Percentiles rank a stretch among this genome's conserved stretches.
Conservation (phyloP, 192 early-diverging fungal species). For the Dimargaris xerosporica region DNA sequence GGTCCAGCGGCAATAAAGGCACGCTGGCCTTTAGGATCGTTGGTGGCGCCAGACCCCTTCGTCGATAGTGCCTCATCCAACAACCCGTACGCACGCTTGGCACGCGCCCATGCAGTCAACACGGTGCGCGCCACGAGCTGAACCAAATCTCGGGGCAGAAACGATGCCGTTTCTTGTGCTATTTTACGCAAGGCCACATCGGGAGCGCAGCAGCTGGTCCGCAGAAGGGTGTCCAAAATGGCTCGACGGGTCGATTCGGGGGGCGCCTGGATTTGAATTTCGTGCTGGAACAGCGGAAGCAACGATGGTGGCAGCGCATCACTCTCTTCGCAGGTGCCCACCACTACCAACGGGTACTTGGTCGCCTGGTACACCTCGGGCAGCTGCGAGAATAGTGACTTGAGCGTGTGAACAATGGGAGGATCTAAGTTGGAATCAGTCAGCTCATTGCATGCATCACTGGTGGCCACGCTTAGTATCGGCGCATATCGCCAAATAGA, state of each 20-base stretch:
- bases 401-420: conserved; percentile 15
- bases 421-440: not conserved
- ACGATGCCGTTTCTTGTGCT: conserved; percentile 83
- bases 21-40: not conserved
- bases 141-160: conserved; percentile 73
- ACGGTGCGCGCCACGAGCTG: conserved; percentile 62
- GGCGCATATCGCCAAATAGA: no score
- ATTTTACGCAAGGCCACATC: conserved; percentile 61
- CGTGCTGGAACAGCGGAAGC: conserved; percentile 62
- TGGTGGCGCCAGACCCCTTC: not conserved
- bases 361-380: no score
- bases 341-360: conserved; percentile 43
- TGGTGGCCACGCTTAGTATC: no score
- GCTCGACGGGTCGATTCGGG: conserved; percentile 45
- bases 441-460: no score
- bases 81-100: conserved; percentile 8
- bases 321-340: conserved; percentile 59
- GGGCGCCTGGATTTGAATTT: conserved; percentile 57
- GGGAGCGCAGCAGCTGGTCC: conserved; percentile 38
- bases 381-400: not conserved
- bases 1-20: not conserved
- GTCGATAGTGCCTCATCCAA: not conserved
- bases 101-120: conserved; percentile 40
- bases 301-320: conserved; percentile 69
- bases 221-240: conserved; percentile 46